phyloP scores from a whole-genome alignment of 495 filamentous ascomycete genomes.

The Xylaria sp. region DNA sequence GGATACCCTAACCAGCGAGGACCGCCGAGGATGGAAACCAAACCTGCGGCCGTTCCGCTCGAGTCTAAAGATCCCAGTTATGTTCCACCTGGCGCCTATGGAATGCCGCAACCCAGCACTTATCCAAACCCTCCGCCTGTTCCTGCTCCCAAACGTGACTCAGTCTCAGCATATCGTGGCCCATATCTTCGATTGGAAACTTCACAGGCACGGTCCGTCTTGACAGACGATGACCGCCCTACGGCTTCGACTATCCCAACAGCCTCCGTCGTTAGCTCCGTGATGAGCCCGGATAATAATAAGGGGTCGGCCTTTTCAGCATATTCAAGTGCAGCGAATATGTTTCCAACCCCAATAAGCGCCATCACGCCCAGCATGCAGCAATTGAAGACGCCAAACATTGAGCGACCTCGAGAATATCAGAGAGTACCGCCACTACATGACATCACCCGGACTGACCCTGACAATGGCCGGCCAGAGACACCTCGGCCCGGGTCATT shows the following conservation, averaged over 20 bases:
- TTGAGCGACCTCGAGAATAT: slow-evolving; percentile 55
- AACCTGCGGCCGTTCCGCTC: slow-evolving; percentile 73
- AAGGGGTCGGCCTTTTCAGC: slow-evolving; percentile 59
- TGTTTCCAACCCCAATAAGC: slow-evolving; percentile 62
- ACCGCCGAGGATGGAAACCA: slow-evolving; percentile 69
- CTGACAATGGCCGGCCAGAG: slow-evolving; percentile 34
- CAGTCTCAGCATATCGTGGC: slow-evolving; percentile 58
- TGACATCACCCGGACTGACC: slow-evolving; percentile 58
- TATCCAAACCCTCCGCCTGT: slow-evolving; percentile 44
- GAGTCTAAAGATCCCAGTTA: slow-evolving; percentile 80
- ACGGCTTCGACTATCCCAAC: slow-evolving; percentile 55
- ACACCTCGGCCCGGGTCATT: slow-evolving; percentile 42
- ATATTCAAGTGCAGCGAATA: slow-evolving; percentile 49
- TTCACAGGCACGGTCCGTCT: slow-evolving; percentile 56
- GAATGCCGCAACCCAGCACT: slow-evolving; percentile 58
- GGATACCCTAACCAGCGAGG: slow-evolving; percentile 82
- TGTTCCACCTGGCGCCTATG: slow-evolving; percentile 65
- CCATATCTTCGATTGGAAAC: slow-evolving; percentile 63
- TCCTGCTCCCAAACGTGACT: slow-evolving; percentile 53
- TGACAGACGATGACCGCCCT: slow-evolving; percentile 57
- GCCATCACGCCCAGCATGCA: slow-evolving; percentile 56
- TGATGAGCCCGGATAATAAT: slow-evolving; percentile 62
- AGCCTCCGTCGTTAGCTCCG: slow-evolving; percentile 50
- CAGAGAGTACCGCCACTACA: slow-evolving; percentile 62
- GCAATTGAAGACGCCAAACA: slow-evolving; percentile 50